Evolutionary conservation across 2,329 filamentous ascomycete species (phyloP).

Genomic region (Xylariaceae sp.): DNA sequence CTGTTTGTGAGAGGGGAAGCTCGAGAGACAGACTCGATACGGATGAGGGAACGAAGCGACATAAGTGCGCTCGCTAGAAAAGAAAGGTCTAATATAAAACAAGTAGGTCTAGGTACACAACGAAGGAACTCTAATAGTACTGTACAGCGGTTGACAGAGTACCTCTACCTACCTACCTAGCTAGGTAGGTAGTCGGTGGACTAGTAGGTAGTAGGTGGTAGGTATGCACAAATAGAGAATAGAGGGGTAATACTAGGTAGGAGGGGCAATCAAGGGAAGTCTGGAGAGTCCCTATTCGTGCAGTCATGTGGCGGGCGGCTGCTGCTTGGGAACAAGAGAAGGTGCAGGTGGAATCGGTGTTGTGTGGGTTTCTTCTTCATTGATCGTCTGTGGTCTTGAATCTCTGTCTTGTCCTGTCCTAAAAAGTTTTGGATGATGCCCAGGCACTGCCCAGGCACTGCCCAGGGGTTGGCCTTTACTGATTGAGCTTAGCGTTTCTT

Average conservation of each 20-base stretch:
- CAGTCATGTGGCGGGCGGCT: constrained; percentile 11
- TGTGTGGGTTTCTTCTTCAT: constrained; percentile 13
- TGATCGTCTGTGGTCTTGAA: constrained; percentile 2
- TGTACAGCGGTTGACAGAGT: background rate
- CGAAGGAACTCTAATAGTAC: constrained; percentile 21
- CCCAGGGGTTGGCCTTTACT: constrained; percentile 7
- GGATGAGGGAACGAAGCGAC: constrained; percentile 37
- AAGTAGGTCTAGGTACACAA: background rate
- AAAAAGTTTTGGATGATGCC: constrained; percentile 20
- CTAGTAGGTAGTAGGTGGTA: no score
- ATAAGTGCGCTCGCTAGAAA: constrained; percentile 30
- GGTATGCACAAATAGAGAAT: constrained; percentile 29
- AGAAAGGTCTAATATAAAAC: constrained; percentile 21
- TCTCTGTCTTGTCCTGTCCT: background rate
- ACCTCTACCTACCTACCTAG: no score
- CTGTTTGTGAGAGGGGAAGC: constrained; percentile 29
- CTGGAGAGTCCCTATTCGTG: constrained; percentile 17
- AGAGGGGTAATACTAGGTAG: constrained; percentile 24
- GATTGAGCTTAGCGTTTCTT: constrained; percentile 19
- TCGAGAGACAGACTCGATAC: constrained; percentile 37
- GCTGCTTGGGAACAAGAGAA: constrained; percentile 10
- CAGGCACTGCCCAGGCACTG: no score
- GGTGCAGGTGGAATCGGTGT: constrained; percentile 3
- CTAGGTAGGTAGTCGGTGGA: background rate
- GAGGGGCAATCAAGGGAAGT: constrained; percentile 25